Evolutionary conservation across 2,329 filamentous ascomycete genomes (phyloP), one percentile per base, ranked within the genome.

Genomic region (Sclerotiophoma versabilis): DNA sequence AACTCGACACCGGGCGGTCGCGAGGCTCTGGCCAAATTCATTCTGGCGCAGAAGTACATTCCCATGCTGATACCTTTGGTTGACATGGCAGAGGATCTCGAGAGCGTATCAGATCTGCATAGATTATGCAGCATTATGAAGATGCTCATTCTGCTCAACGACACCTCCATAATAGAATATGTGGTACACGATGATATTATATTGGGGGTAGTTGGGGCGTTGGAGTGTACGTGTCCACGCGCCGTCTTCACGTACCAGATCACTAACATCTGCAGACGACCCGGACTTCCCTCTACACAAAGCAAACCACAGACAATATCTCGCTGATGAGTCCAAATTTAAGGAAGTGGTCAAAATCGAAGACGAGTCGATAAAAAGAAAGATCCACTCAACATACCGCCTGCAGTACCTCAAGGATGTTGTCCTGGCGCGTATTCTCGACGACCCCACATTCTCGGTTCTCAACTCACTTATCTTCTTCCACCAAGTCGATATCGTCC

Each of bases 391-490:
- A 74, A 98, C 95, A 1, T 97, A 97, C 78, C 90, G 95, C 32
- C 80, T 99, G 27, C 93, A 96, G 71, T 99, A 99, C 73, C 83
- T 99, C 49, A 99, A 98, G 75, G 95, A 99, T 69, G 95, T 99
- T n/a, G 93, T 98, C 1, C 84, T 99, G 36, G 95, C 95, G 25
- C 87, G 95, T 59, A 98, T 99, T 60, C 83, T 99, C 57, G 95
- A 99, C 76, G 95, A 99, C 74, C 93, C 93, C 43, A 99, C 95
- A 17, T 99, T 98, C 75, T 96, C 92, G 20, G 93, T 98, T 22
- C 87, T 99, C 61, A 99, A 98, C 77, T 96, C 92, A 44, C 84
- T 98, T 65, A 99, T 99, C 64, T 99, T 97, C 80, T 99, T 96
- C 82, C 95, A 98, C 78, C 95, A 99, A 78, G 93, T 98, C 66